Conservation (phyloP, 352 stramenopile species). For the Globisporangium recalcitrans region DNA sequence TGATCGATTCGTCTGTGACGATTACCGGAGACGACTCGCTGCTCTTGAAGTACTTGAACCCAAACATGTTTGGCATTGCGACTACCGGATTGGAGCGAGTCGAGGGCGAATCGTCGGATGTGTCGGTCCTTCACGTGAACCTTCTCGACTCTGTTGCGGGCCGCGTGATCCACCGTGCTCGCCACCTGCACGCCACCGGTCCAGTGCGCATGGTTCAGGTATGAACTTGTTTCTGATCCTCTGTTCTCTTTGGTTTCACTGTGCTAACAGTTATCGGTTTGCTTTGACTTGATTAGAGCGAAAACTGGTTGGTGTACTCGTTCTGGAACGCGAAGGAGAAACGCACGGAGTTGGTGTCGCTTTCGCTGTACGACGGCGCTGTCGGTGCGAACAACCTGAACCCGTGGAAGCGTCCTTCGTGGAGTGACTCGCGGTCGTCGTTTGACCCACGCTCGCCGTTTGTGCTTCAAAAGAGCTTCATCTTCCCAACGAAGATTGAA, state of each 20-base stretch:
- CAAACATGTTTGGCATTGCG: constrained; percentile 91
- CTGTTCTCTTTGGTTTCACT: constrained; percentile 3
- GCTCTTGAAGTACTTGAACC: constrained; percentile 97
- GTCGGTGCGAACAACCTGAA: constrained; percentile 94
- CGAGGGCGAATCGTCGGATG: constrained; percentile 25
- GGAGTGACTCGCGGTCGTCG: constrained; percentile 87
- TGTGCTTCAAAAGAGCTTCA: constrained; percentile 95
- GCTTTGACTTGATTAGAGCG: constrained; percentile 41
- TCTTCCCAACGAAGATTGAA: constrained; percentile 86
- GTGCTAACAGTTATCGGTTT: constrained; percentile 3
- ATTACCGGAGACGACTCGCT: constrained; percentile 94
- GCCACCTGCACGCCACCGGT: constrained; percentile 71
- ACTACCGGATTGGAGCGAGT: constrained; percentile 63
- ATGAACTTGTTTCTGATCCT: constrained; percentile 6
- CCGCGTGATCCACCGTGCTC: constrained; percentile 89
- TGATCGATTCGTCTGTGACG: constrained; percentile 74
- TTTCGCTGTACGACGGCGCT: constrained; percentile 94
- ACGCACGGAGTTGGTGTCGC: constrained; percentile 73
- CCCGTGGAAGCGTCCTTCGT: constrained; percentile 90
- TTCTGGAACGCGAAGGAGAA: constrained; percentile 93
- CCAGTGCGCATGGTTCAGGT: constrained; percentile 71
- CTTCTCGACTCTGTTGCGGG: constrained; percentile 94
- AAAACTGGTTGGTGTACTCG: constrained; percentile 97
- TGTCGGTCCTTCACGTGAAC: constrained; percentile 79
- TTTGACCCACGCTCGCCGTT: constrained; percentile 87